Percentiles rank a stretch among this genome's conserved stretches.
phyloP scores from a whole-genome alignment of 2,329 filamentous ascomycete species.

The Neocucurbitaria cava region DNA sequence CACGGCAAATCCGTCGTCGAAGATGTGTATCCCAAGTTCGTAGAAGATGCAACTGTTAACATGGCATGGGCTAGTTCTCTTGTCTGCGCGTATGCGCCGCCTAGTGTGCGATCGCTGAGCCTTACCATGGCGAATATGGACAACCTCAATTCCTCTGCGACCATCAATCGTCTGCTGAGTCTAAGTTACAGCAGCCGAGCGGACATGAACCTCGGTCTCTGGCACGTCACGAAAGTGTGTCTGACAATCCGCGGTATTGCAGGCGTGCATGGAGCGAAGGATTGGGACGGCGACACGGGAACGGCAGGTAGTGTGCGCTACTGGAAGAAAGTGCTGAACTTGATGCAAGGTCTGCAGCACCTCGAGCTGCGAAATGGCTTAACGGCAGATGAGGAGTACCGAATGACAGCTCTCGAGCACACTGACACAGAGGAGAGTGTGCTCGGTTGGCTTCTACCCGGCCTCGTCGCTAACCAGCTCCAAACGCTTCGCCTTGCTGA shows the following conservation, averaged over 20 bases:
- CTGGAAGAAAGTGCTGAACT: slow-evolving; percentile 9
- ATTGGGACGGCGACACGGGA: slow-evolving; percentile 16
- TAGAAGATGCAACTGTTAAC: slow-evolving; percentile 18
- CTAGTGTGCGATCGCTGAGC: slow-evolving; percentile 5
- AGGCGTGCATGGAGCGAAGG: slow-evolving; percentile 14
- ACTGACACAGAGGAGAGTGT: slow-evolving; percentile 9
- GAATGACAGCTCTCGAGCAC: slow-evolving; percentile 6
- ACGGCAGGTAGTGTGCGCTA: slow-evolving; percentile 11
- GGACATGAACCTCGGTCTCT: too few species aligned
- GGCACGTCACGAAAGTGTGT: slow-evolving; percentile 8
- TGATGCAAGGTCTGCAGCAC: slow-evolving; percentile 1
- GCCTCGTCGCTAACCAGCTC: neutral
- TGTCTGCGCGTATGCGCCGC: slow-evolving; percentile 3
- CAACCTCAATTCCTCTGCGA: slow-evolving; percentile 19
- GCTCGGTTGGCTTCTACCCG: slow-evolving; percentile 14
- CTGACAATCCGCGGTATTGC: slow-evolving; percentile 8
- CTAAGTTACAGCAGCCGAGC: neutral
- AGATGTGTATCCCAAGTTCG: slow-evolving; percentile 5
- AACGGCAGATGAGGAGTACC: neutral
- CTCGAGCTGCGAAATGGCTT: slow-evolving; percentile 9
- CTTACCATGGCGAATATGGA: slow-evolving; percentile 20
- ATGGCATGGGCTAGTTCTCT: slow-evolving; percentile 19
- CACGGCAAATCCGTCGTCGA: slow-evolving; percentile 8
- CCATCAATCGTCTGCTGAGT: slow-evolving; percentile 18
- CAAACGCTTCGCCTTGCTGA: slow-evolving; percentile 2